These are phyloP conservation scores for Myxozyma nipponensis DNA, from an alignment of 805 yeast species.

Conservation along the genomic window DNA sequence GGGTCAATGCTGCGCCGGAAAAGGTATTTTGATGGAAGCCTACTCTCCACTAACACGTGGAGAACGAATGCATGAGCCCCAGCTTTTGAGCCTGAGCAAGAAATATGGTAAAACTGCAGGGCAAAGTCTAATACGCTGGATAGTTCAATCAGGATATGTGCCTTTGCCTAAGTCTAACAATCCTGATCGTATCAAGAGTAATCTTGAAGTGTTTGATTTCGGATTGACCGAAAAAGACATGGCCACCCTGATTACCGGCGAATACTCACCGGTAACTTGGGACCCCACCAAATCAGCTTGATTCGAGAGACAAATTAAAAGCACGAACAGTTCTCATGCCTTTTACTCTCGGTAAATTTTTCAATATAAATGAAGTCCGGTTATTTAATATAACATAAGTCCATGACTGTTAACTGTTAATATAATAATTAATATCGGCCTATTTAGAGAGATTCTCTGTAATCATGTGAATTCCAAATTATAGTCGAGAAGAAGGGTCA, in stretches of 20 bases:
- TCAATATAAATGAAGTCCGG: no score
- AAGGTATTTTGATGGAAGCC: conserved; percentile 55
- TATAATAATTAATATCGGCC: no score
- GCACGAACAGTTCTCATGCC: no score
- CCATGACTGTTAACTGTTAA: no score
- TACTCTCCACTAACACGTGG: conserved; percentile 64
- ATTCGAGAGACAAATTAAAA: no score
- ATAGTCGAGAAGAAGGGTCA: no score
- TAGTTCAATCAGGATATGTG: conserved; percentile 47
- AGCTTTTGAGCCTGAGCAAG: conserved; percentile 36
- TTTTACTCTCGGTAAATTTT: no score
- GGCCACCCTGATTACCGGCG: conserved; percentile 30
- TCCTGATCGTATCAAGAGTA: conserved; percentile 48
- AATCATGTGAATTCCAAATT: no score
- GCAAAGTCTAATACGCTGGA: conserved; percentile 49
- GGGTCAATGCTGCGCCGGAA: conserved; percentile 38
- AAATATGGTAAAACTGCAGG: conserved; percentile 45
- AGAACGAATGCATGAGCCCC: conserved; percentile 39
- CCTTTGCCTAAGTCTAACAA: conserved; percentile 65
- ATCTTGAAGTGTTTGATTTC: conserved; percentile 54
- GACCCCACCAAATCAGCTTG: conserved; percentile 33
- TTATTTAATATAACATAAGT: no score
- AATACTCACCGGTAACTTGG: conserved; percentile 35
- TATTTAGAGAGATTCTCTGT: no score
- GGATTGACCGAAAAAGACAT: conserved; percentile 34